Conservation (phyloP, 208 protist species). For the Herpetomonas samuelpessoai region DNA sequence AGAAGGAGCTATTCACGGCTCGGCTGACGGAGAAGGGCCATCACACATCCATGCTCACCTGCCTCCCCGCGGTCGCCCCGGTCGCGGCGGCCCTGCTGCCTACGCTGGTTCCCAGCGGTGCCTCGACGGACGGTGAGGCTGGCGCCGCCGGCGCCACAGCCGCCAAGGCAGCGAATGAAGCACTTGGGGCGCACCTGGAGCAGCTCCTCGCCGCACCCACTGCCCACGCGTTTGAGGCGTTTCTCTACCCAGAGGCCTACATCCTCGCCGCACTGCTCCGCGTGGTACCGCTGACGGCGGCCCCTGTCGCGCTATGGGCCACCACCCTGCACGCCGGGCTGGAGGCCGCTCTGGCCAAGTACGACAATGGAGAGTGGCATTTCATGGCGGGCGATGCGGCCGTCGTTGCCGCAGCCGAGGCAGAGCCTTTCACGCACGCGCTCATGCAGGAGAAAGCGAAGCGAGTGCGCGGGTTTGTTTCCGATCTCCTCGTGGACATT, state of each 20-base stretch:
- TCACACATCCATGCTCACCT: not conserved
- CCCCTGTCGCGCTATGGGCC: constrained; percentile 58
- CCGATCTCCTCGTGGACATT: constrained; percentile 20
- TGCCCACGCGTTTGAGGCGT: constrained; percentile 34
- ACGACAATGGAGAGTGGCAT: constrained; percentile 2
- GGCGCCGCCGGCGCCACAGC: not conserved
- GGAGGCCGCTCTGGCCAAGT: constrained; percentile 22
- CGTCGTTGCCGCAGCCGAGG: not conserved
- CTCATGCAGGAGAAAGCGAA: constrained; percentile 8
- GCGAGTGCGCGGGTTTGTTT: constrained; percentile 6
- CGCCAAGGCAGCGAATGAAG: not conserved
- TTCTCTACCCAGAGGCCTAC: constrained; percentile 66
- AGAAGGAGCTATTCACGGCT: not conserved
- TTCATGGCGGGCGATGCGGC: constrained; percentile 1
- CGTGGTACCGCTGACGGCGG: constrained; percentile 24
- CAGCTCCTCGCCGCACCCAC: constrained; percentile 2
- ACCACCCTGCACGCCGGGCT: constrained; percentile 29
- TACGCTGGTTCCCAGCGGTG: not conserved
- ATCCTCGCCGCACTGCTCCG: constrained; percentile 60
- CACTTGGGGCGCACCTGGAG: constrained; percentile 6
- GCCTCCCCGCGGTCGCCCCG: not conserved
- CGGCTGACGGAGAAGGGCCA: not conserved
- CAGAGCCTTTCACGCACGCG: not conserved
- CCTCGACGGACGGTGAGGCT: not conserved
- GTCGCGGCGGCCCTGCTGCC: not conserved